phyloP scores from a whole-genome alignment of 805 yeast genomes.

The Brettanomyces sp. region DNA sequence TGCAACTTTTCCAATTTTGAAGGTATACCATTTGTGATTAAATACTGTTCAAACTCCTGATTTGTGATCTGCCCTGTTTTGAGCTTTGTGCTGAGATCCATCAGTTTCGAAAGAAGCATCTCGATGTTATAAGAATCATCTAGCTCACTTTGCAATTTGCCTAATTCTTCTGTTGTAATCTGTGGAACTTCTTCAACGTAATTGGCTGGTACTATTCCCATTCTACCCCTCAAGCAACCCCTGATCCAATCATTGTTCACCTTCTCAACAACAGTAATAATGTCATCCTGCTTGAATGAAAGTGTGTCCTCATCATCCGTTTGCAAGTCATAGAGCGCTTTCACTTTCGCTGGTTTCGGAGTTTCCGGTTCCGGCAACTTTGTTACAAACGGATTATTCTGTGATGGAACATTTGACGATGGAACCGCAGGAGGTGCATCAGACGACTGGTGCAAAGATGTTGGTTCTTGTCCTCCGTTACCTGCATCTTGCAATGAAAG shows the following conservation, averaged over 20 bases:
- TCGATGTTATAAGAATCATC: slow-evolving; percentile 58
- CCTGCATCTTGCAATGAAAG: slow-evolving; percentile 54
- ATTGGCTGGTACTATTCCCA: slow-evolving; percentile 88
- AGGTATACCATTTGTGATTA: slow-evolving; percentile 59
- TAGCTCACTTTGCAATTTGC: slow-evolving; percentile 38
- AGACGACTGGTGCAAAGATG: neutral
- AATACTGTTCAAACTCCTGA: slow-evolving; percentile 21
- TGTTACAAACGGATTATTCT: neutral
- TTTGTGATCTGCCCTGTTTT: slow-evolving; percentile 27
- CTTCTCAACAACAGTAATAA: slow-evolving; percentile 76
- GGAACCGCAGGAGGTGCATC: neutral
- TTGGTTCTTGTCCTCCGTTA: no score
- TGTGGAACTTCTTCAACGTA: slow-evolving; percentile 76
- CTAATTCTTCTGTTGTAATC: slow-evolving; percentile 51
- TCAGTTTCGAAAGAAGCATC: slow-evolving; percentile 49
- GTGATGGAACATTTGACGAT: slow-evolving; percentile 7
- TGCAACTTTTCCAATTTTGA: slow-evolving; percentile 62
- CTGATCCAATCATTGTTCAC: slow-evolving; percentile 95
- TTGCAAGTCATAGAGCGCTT: slow-evolving; percentile 75
- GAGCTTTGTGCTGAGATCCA: slow-evolving; percentile 24
- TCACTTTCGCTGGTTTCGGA: slow-evolving; percentile 35
- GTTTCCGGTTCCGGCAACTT: neutral
- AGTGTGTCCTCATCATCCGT: slow-evolving; percentile 81
- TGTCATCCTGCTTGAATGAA: slow-evolving; percentile 78
- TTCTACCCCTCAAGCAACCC: slow-evolving; percentile 71